Evolutionary conservation across 352 stramenopile genomes (phyloP).

Genomic region (Phytophthora pistaciae): DNA sequence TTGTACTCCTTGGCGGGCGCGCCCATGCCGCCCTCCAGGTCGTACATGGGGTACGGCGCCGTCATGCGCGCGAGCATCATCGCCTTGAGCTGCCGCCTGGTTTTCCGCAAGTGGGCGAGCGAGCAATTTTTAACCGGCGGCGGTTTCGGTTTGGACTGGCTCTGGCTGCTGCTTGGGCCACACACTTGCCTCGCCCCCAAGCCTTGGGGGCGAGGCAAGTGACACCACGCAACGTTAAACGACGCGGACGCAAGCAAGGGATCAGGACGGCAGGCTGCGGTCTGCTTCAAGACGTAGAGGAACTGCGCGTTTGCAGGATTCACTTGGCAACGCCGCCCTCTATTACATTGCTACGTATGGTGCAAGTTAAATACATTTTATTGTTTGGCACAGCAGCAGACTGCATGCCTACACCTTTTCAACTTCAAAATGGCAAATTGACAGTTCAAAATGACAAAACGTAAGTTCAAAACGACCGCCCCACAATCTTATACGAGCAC

Average conservation of each 20-base stretch:
- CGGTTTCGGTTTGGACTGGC: constrained; percentile 20
- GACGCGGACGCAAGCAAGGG: not conserved
- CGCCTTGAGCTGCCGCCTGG: constrained; percentile 10
- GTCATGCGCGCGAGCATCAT: constrained; percentile 36
- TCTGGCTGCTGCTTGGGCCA: constrained; percentile 15
- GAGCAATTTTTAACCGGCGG: constrained; percentile 23
- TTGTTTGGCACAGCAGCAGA: too few relatives aligned
- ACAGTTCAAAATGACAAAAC: too few relatives aligned
- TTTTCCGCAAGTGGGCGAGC: constrained; percentile 23
- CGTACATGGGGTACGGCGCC: constrained; percentile 42
- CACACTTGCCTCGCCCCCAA: too few relatives aligned
- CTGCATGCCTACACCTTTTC: not conserved
- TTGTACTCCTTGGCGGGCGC: constrained; percentile 32
- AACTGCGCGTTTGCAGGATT: not conserved
- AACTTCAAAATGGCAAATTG: too few relatives aligned
- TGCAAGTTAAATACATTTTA: too few relatives aligned
- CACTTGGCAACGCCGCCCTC: not conserved
- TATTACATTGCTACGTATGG: not conserved
- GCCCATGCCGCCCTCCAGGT: constrained; percentile 40
- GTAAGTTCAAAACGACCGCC: too few relatives aligned
- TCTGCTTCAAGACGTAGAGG: not conserved
- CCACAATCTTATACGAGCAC: too few relatives aligned
- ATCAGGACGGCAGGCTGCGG: not conserved
- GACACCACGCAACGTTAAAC: constrained; percentile 10
- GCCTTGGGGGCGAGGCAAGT: too few relatives aligned